A percentile compares a stretch with the other conserved stretches of the same genome.
These are phyloP conservation scores for Magnolia officinalis DNA, from an alignment of 164 flowering plant genomes.

Conservation along the genomic window DNA sequence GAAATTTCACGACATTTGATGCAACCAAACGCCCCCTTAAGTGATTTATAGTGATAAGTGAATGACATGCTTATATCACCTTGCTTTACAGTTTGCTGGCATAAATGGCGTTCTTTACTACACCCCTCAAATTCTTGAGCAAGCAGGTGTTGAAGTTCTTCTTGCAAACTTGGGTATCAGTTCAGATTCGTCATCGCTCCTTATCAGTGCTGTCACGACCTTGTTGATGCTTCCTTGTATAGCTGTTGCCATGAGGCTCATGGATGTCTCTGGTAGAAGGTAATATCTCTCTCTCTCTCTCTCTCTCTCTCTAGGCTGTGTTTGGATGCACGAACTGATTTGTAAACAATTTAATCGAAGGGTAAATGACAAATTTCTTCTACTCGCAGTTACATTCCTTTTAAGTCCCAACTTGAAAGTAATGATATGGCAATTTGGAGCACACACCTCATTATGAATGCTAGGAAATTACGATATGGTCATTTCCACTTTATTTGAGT, in stretches of 20 bases:
- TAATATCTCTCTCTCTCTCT: slow-evolving; percentile 17
- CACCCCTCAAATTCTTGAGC: slow-evolving; percentile 87
- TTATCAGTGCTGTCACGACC: slow-evolving; percentile 80
- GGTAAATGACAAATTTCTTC: no score
- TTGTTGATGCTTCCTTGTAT: slow-evolving; percentile 90
- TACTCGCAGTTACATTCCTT: no score
- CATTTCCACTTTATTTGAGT: background rate
- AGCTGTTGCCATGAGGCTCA: slow-evolving; percentile 85
- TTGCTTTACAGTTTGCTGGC: slow-evolving; percentile 69
- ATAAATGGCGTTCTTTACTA: slow-evolving; percentile 92
- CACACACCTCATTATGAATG: background rate
- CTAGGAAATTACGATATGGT: background rate
- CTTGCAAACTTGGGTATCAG: slow-evolving; percentile 65
- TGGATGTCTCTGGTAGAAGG: slow-evolving; percentile 94
- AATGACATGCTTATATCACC: background rate
- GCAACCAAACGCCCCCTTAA: no score
- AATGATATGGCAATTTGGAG: background rate
- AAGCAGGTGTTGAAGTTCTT: slow-evolving; percentile 86
- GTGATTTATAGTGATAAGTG: background rate
- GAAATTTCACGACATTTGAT: no score
- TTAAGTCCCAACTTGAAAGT: background rate
- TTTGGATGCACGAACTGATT: no score
- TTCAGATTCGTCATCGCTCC: slow-evolving; percentile 66
- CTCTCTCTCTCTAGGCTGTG: background rate
- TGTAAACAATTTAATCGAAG: background rate